Conservation (phyloP, 2,329 filamentous ascomycete genomes). For the Hyphodiscus sp. region DNA sequence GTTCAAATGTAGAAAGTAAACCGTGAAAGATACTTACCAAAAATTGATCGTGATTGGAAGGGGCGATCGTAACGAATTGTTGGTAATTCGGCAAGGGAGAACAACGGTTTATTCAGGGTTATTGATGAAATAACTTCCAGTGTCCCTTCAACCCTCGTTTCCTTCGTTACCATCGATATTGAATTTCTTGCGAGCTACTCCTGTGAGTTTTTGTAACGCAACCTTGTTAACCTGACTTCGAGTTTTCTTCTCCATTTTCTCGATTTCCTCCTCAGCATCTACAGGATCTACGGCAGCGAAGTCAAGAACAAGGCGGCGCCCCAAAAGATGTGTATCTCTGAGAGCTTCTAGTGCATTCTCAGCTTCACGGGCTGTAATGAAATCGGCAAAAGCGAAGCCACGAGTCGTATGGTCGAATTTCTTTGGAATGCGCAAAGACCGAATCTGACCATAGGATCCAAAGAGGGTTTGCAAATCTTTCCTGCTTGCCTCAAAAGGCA, state of each 20-base stretch:
- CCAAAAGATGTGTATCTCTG: constrained; percentile 87
- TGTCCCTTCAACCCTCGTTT: constrained; percentile 35
- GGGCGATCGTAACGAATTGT: constrained; percentile 4
- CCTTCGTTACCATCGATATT: constrained; percentile 68
- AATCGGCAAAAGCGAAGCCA: constrained; percentile 96
- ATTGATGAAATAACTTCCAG: constrained; percentile 13
- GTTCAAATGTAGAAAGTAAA: too few relatives aligned
- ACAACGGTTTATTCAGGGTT: constrained; percentile 10
- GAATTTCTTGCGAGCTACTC: constrained; percentile 79
- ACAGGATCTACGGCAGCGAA: constrained; percentile 84
- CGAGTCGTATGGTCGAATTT: constrained; percentile 86
- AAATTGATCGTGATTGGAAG: constrained; percentile 3
- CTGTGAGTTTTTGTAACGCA: constrained; percentile 80
- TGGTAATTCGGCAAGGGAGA: not conserved
- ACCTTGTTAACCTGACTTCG: constrained; percentile 86
- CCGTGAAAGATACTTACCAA: not conserved
- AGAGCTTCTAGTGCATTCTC: constrained; percentile 85
- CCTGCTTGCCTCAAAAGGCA: constrained; percentile 92
- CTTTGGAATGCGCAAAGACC: constrained; percentile 87
- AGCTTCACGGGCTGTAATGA: constrained; percentile 84
- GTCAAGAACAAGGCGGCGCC: constrained; percentile 81
- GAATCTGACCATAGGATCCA: constrained; percentile 83
- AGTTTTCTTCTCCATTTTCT: constrained; percentile 95
- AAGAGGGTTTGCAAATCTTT: constrained; percentile 85
- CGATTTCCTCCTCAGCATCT: constrained; percentile 92